Evolutionary conservation across 208 protist genomes (phyloP).

Genomic region (Wallacemonas sp.): DNA sequence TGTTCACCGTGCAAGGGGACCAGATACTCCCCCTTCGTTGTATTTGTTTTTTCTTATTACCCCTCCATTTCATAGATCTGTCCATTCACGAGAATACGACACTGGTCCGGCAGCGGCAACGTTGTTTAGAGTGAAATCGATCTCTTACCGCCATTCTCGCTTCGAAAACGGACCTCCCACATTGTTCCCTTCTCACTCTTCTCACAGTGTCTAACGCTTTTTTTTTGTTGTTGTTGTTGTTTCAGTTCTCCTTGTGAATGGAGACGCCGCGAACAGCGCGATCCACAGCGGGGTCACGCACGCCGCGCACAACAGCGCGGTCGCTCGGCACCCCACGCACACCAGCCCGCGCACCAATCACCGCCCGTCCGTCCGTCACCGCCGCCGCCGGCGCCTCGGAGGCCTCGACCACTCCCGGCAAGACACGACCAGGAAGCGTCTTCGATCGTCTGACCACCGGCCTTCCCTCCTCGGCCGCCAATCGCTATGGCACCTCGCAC

Average conservation of each 20-base stretch:
- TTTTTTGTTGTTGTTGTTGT: background rate
- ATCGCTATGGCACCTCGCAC: background rate
- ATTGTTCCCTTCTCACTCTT: no score
- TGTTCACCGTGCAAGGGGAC: no score
- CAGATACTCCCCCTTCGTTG: no score
- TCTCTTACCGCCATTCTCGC: no score
- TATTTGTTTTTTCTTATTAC: no score
- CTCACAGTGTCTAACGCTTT: no score
- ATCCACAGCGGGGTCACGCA: background rate
- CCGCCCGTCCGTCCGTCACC: background rate
- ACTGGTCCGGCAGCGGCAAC: no score
- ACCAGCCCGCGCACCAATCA: background rate
- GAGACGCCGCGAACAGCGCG: background rate
- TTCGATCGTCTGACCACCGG: conserved; percentile 6
- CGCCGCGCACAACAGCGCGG: background rate
- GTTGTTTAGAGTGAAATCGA: no score
- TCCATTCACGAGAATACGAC: no score
- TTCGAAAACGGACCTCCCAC: no score
- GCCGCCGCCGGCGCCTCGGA: background rate
- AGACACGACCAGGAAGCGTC: background rate
- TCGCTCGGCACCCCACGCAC: background rate
- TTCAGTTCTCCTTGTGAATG: background rate
- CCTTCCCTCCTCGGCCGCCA: background rate
- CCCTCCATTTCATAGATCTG: no score
- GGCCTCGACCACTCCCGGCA: background rate